A percentile compares a stretch with the other conserved stretches of the same genome.
phyloP scores from a whole-genome alignment of 2,329 filamentous ascomycete species.

The Trichophaea hybrida region DNA sequence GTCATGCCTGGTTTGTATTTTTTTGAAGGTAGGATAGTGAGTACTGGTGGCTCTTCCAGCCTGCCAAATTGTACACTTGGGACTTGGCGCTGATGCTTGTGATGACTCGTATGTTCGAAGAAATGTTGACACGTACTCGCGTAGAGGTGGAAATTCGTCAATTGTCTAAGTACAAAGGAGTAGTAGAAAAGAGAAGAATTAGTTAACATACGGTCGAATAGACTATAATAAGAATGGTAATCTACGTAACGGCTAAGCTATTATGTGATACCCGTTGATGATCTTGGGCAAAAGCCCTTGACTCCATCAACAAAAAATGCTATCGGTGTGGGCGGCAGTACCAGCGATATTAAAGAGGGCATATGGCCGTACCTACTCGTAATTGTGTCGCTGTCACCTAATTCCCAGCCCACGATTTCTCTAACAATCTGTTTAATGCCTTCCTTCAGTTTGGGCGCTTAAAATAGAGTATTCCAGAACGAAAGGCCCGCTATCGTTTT shows the following conservation, averaged over 20 bases:
- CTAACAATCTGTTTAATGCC: conserved; percentile 77
- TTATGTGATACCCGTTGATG: too few species aligned
- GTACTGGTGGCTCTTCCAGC: conserved; percentile 84
- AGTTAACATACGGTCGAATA: too few species aligned
- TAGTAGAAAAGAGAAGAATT: too few species aligned
- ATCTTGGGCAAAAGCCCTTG: too few species aligned
- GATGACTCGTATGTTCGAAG: conserved; percentile 93
- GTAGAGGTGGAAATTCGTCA: not conserved
- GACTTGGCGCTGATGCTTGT: conserved; percentile 78
- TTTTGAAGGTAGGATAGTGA: conserved; percentile 86
- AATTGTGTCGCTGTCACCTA: not conserved
- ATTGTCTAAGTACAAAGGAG: too few species aligned
- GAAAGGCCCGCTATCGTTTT: conserved; percentile 95
- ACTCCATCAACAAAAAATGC: too few species aligned
- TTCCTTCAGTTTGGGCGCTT: conserved; percentile 86
- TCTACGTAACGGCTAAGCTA: too few species aligned
- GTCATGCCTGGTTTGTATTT: conserved; percentile 81
- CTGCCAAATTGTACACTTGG: conserved; percentile 92
- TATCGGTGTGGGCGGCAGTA: too few species aligned
- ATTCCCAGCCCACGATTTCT: conserved; percentile 53
- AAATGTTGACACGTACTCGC: conserved; percentile 34
- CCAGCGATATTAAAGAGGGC: too few species aligned
- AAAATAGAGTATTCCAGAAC: conserved; percentile 79
- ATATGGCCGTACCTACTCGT: too few species aligned
- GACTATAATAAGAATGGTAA: too few species aligned